These are phyloP conservation scores for Dryadomyces sulphureus DNA, from an alignment of 2,329 filamentous ascomycete genomes.

Conservation along the genomic window DNA sequence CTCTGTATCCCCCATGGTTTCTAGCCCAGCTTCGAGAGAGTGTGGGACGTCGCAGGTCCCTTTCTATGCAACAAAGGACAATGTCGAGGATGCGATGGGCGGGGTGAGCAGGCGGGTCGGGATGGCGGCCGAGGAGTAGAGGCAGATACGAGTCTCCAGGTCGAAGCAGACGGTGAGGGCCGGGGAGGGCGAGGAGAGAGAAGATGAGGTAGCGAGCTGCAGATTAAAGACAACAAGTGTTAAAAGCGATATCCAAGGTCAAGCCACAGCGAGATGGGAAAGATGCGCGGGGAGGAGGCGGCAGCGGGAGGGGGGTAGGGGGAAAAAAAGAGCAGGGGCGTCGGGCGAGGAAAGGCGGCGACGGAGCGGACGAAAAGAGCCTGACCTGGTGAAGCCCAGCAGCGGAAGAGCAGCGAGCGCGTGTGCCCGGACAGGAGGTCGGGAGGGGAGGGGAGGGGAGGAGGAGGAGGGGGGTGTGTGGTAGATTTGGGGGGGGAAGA, in stretches of 20 bases:
- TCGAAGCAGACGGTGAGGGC: neutral
- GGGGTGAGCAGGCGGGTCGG: neutral
- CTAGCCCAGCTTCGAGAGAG: conserved; percentile 5
- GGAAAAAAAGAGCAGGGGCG: neutral
- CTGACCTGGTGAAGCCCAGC: neutral
- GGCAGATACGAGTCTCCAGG: too few relatives aligned
- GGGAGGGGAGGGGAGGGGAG: neutral
- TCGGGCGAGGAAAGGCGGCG: neutral
- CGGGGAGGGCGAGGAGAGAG: neutral
- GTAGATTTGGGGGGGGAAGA: neutral
- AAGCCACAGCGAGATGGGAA: neutral
- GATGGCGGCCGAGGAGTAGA: neutral
- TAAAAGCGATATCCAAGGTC: conserved; percentile 1
- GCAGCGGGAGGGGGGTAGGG: neutral
- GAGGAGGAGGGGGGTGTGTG: neutral
- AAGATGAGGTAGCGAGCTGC: neutral
- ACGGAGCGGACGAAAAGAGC: neutral
- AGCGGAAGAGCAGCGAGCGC: neutral
- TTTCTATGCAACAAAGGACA: neutral
- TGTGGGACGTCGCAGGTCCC: conserved; percentile 1
- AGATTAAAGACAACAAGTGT: neutral
- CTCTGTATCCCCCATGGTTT: conserved; percentile 92
- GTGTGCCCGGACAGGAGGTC: neutral
- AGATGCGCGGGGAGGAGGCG: neutral
- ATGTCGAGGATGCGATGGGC: neutral